These are phyloP conservation scores for Zymoseptoria crescenta DNA, from an alignment of 2,329 filamentous ascomycete genomes.

Conservation along the genomic window DNA sequence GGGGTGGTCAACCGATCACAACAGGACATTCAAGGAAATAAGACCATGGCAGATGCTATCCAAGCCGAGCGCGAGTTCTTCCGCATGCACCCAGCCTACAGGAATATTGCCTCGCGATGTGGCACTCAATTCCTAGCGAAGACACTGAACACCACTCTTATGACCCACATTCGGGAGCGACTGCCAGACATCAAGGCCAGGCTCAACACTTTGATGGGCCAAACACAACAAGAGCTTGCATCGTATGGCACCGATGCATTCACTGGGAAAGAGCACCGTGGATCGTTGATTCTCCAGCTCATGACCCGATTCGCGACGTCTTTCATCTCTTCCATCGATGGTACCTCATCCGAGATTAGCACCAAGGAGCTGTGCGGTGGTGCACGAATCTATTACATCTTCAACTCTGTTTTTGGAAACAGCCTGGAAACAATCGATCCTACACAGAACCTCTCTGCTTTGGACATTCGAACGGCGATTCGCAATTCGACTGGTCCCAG, in stretches of 20 bases:
- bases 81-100: conserved; percentile 90
- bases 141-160: conserved; percentile 88
- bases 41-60: conserved; percentile 86
- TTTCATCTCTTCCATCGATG: conserved; percentile 97
- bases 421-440: conserved; percentile 94
- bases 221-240: conserved; percentile 95
- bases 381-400: conserved; percentile 96
- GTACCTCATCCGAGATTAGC: conserved; percentile 96
- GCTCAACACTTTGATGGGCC: conserved; percentile 97
- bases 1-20: conserved; percentile 97
- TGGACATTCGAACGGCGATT: conserved; percentile 94
- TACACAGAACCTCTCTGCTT: conserved; percentile 85
- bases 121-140: conserved; percentile 92
- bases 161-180: conserved; percentile 91
- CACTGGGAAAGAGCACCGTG: conserved; percentile 91
- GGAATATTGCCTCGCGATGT: conserved; percentile 88
- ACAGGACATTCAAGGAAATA: conserved; percentile 93
- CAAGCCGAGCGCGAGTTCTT: conserved; percentile 91
- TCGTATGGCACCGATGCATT: conserved; percentile 98
- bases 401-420: conserved; percentile 97
- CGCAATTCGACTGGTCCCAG: conserved; percentile 94
- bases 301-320: conserved; percentile 98
- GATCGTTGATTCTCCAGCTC: conserved; percentile 86
- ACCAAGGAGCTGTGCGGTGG: conserved; percentile 96
- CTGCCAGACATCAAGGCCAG: conserved; percentile 96